Base-by-base conservation (phyloP, 2,329 filamentous ascomycete species). In the Zymoseptoria ardabiliae region DNA sequence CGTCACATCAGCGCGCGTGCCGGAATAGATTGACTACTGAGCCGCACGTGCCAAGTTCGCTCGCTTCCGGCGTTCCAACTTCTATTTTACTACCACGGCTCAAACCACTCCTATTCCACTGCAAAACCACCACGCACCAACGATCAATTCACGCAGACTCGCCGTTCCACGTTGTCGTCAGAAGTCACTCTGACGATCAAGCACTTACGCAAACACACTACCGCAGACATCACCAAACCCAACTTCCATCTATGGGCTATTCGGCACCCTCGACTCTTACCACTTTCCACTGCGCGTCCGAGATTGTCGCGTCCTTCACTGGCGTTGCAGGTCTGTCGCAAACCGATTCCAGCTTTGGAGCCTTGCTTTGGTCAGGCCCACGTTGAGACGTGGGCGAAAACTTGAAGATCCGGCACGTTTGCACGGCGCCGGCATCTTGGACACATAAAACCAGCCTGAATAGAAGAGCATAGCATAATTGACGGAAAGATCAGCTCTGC, bases 331-430 rank as follows among this genome's bases (percentile, higher is more conserved):
- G 66, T 58, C 69, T 76, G 65, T 71, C 70, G 64, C 70, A 66
- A 67, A 74, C 65, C 68, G 76, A 79, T 65, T 76, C 77, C 22
- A 78, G 75, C 65, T 80, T 79, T 67, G 77, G 74, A n/a, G 70
- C 73, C 53, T 70, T 79, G 71, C 68, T 78, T 60, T 78, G 78
- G 75, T 73, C 79, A 50, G 69, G 77, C 73, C 77, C 64, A 60
- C 64, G 63, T 57, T 61, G 63, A 55, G 45, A 50, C 48, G 78
- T 78, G 79, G 79, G 79, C 78, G 77, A 78, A 79, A 79, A 66
- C 61, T 51, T 58, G 28, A 55, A 55, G 51, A 57, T 35, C 55
- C 23, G 45, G 52, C 30, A 19, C 23, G 55, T 23, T 51, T 55
- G 22, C 21, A 54, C 48, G 45, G 23, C 21, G 45, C 19, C 21